phyloP scores from a whole-genome alignment of 805 yeast species.

The Blastobotrys muscicola region DNA sequence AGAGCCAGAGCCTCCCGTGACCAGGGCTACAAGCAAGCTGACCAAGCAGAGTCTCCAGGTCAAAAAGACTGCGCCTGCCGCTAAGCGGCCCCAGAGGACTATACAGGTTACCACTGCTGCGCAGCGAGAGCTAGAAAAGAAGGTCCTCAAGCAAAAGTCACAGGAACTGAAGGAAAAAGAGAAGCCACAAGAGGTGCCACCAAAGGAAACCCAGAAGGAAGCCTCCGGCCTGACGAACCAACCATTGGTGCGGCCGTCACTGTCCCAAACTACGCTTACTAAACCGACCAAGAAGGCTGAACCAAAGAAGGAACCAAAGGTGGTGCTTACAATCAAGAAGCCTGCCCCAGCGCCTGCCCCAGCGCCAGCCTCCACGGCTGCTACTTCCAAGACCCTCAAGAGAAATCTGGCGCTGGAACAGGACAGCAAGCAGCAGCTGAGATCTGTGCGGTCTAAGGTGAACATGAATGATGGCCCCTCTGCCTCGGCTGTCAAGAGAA shows the following conservation, averaged over 20 bases:
- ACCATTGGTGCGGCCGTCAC: not conserved
- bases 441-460: not conserved
- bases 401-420: conserved; percentile 5
- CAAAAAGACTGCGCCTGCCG: conserved; percentile 1
- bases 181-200: no score
- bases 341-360: not conserved
- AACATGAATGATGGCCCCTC: no score
- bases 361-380: not conserved
- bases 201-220: no score
- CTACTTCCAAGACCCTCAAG: conserved; percentile 1
- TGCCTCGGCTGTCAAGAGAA: conserved; percentile 1
- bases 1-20: not conserved
- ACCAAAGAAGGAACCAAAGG: not conserved
- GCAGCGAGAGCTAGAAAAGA: conserved; percentile 1
- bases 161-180: no score
- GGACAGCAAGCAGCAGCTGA: not conserved
- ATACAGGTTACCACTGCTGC: conserved; percentile 2
- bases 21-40: conserved; percentile 4
- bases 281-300: not conserved
- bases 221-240: no score
- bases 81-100: not conserved
- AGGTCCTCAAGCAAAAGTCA: not conserved
- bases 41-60: conserved; percentile 7
- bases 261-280: not conserved
- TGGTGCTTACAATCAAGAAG: not conserved